Evolutionary conservation across 2,329 filamentous ascomycete species (phyloP).

Genomic region (Biscogniauxia sp.): DNA sequence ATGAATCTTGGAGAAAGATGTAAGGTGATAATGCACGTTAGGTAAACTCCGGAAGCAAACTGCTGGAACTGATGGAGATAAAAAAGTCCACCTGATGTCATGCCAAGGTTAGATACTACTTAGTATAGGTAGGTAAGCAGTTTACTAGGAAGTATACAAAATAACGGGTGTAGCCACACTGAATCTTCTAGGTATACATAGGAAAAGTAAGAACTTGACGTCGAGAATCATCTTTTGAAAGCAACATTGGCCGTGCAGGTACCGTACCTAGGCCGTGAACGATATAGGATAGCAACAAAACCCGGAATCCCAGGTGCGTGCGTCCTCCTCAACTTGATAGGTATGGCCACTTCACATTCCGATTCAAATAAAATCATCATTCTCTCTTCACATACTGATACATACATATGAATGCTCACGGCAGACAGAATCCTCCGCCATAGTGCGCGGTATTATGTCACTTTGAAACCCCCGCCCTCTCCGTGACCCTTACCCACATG

Average conservation of each 20-base stretch:
- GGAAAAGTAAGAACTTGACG: too few relatives aligned
- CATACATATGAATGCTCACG: too few relatives aligned
- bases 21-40: background rate
- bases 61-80: background rate
- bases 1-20: background rate
- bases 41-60: background rate
- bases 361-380: background rate
- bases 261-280: too few relatives aligned
- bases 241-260: too few relatives aligned
- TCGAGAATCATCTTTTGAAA: too few relatives aligned
- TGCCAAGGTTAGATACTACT: background rate
- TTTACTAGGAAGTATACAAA: too few relatives aligned
- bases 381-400: background rate
- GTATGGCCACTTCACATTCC: background rate
- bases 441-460: too few relatives aligned
- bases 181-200: too few relatives aligned
- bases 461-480: background rate
- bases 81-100: background rate
- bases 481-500: conserved; percentile 21
- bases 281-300: too few relatives aligned
- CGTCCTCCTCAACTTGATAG: background rate
- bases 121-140: too few relatives aligned
- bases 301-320: too few relatives aligned
- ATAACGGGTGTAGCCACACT: too few relatives aligned
- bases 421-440: background rate